phyloP scores from a whole-genome alignment of 768 basidiomycete species.

The Chlorophyllum brunneum region DNA sequence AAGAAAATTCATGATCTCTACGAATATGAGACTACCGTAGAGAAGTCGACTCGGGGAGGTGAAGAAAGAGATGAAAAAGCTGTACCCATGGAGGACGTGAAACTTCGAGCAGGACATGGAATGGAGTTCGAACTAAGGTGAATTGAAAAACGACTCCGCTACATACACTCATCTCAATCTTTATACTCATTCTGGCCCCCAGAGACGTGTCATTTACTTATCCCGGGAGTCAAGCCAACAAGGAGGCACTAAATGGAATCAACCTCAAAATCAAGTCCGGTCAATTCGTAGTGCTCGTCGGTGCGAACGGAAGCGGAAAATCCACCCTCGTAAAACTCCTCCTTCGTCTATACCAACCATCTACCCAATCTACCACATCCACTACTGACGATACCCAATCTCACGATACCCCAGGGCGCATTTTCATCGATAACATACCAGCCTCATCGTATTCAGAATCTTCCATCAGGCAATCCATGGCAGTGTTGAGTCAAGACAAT shows the following conservation, averaged over 20 bases:
- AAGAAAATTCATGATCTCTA: slow-evolving; percentile 31
- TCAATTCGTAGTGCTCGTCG: slow-evolving; percentile 53
- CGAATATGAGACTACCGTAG: slow-evolving; percentile 19
- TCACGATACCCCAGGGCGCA: slow-evolving; percentile 27
- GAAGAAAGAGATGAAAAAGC: slow-evolving; percentile 6
- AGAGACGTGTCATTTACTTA: slow-evolving; percentile 54
- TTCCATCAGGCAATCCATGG: slow-evolving; percentile 40
- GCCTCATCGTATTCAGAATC: slow-evolving; percentile 32
- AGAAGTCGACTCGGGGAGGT: too few species aligned
- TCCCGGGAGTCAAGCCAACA: slow-evolving; percentile 35
- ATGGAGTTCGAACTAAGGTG: slow-evolving; percentile 25
- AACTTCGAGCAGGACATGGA: slow-evolving; percentile 13
- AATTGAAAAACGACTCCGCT: neutral
- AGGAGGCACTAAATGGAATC: slow-evolving; percentile 33
- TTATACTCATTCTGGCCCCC: neutral
- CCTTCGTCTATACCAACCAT: slow-evolving; percentile 42
- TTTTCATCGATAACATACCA: slow-evolving; percentile 40
- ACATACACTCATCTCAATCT: neutral
- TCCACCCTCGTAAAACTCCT: slow-evolving; percentile 50
- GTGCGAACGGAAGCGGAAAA: slow-evolving; percentile 54
- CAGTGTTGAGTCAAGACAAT: slow-evolving; percentile 48
- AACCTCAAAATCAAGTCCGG: slow-evolving; percentile 43
- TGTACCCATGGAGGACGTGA: neutral
- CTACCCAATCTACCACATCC: neutral
- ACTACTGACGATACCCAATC: neutral